These are phyloP conservation scores for Pseudogymnoascus sp. DNA, from an alignment of 2,329 filamentous ascomycete species.

Conservation along the genomic window DNA sequence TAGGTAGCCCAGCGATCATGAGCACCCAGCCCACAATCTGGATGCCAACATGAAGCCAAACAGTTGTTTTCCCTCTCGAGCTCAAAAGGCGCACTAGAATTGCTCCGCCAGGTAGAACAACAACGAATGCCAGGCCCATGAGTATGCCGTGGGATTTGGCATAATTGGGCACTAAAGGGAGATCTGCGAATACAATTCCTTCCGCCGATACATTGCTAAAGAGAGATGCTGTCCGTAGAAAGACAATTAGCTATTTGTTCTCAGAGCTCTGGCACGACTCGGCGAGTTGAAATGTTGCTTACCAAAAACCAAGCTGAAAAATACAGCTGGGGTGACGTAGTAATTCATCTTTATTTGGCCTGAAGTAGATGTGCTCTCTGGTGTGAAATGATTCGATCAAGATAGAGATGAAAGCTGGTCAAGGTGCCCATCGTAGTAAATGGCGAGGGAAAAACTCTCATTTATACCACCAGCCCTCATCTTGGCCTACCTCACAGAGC, in stretches of 20 bases:
- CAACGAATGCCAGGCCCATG: slow-evolving; percentile 51
- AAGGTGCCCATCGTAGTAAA: background rate
- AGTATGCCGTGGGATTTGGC: slow-evolving; percentile 46
- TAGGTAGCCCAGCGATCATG: slow-evolving; percentile 53
- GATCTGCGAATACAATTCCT: background rate
- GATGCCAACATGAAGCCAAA: slow-evolving; percentile 44
- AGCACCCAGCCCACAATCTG: slow-evolving; percentile 46
- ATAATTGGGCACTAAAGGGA: slow-evolving; percentile 1
- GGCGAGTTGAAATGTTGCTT: background rate
- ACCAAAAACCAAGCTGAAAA: background rate
- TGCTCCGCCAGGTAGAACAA: slow-evolving; percentile 53
- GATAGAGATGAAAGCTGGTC: background rate
- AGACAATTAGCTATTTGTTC: background rate
- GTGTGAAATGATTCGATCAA: background rate
- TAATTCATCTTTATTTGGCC: background rate
- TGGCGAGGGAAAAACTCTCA: background rate
- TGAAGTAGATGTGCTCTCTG: background rate
- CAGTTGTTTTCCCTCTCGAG: slow-evolving; percentile 27
- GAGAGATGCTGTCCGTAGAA: background rate
- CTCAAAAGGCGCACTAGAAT: slow-evolving; percentile 53
- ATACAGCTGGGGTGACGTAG: background rate
- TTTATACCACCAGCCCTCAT: background rate
- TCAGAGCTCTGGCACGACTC: background rate
- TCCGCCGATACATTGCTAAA: background rate
- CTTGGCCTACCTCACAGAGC: background rate